phyloP scores from a whole-genome alignment of 805 yeast genomes.

The Starmerella apicola region DNA sequence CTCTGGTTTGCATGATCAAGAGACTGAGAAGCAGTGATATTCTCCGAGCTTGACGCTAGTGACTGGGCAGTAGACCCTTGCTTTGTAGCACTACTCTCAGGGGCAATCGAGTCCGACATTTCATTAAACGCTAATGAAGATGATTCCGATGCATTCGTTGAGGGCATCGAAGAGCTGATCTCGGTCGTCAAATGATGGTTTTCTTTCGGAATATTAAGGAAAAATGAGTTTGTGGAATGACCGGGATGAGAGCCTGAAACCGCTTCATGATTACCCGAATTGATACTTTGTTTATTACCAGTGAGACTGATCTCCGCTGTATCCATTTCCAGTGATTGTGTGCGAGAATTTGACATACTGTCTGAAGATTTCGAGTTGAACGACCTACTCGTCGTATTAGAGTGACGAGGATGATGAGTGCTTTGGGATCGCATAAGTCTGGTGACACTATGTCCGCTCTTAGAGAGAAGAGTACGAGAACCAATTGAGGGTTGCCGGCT shows the following conservation, averaged over 20 bases:
- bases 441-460: conserved; percentile 7
- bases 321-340: neutral
- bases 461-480: conserved; percentile 9
- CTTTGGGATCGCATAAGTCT: conserved; percentile 1
- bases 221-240: conserved; percentile 11
- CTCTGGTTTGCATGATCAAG: too few species aligned
- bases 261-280: conserved; percentile 1
- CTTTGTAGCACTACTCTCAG: too few species aligned
- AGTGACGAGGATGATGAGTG: conserved; percentile 1
- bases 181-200: neutral
- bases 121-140: neutral
- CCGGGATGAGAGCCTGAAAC: conserved; percentile 4
- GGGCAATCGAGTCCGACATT: too few species aligned
- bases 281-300: neutral
- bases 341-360: neutral
- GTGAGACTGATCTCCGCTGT: neutral
- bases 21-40: too few species aligned
- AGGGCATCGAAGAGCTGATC: neutral
- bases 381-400: neutral
- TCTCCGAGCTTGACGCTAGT: too few species aligned
- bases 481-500: conserved; percentile 4
- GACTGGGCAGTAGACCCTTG: too few species aligned
- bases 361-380: neutral
- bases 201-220: conserved; percentile 7
- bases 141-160: neutral